Base-by-base conservation (phyloP, 345 rosid genomes). In the Trapa bicornis region DNA sequence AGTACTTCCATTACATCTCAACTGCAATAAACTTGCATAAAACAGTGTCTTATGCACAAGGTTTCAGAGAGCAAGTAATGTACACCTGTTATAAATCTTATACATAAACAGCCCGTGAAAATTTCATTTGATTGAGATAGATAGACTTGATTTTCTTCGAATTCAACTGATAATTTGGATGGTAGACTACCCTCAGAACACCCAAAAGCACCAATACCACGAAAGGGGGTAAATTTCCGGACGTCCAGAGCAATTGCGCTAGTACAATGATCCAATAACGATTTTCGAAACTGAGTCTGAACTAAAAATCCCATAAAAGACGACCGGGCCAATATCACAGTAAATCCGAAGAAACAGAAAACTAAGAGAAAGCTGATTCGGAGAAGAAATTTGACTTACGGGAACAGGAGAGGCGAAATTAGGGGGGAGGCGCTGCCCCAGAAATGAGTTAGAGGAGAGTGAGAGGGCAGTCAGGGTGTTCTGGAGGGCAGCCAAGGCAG, bases 401-500 rank as follows among this genome's bases (percentile, higher is more conserved):
- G 80, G 78, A 43, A 77, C 3, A 56, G 77, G 65, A 42, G 73
- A 76, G 76, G 75, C 71, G 71, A 83, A 74, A 68, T 79, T 76
- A 38, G 74, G 77, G 52, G 80, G 53, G 61, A 89, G 82, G 71
- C 91, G 86, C 68, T 85, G 93, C 50, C 96, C 96, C 35, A 84
- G 70, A 80, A 88, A 86, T 35, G 94, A 84, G 72, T 54, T 81
- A 1, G 96, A 75, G 32, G 87, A 73, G 16, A 84, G 9, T 22
- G 91, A 89, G 33, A 89, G 89, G 36, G 89, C 77, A 5, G 80
- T 66, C 74, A 92, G 79, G 39, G 98, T 80, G 80, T 85, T 81
- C 69, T 92, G 98, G 72, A 88, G 88, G 42, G 86, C 83, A 83
- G 87, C 81, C 88, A 81, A 79, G 48, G 92, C 88, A 71, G 88